phyloP scores from a whole-genome alignment of 192 early-diverging fungal genomes.

The Coemansia sp. region DNA sequence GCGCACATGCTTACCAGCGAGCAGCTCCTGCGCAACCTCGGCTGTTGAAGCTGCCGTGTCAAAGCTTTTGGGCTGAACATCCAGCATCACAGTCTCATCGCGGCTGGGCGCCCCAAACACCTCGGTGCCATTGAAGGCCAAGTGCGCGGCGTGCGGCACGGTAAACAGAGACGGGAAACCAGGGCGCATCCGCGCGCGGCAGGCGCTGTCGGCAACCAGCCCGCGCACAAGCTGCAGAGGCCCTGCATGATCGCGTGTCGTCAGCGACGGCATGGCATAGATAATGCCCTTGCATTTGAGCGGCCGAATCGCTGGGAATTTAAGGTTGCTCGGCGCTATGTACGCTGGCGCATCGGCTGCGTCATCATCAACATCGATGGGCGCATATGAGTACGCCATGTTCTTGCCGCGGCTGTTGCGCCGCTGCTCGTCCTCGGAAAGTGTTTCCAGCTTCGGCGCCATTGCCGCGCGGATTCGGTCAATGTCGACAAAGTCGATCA shows the following conservation, averaged over 20 bases:
- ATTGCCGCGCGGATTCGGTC: constrained; percentile 81
- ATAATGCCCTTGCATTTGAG: constrained; percentile 56
- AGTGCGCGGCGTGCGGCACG: constrained; percentile 62
- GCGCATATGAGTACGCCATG: constrained; percentile 62
- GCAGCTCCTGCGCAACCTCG: constrained; percentile 30
- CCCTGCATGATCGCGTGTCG: constrained; percentile 11
- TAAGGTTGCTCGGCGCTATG: constrained; percentile 59
- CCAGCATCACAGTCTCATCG: constrained; percentile 51
- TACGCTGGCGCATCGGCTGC: constrained; percentile 51
- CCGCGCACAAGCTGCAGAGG: constrained; percentile 55
- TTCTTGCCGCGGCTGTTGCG: constrained; percentile 64
- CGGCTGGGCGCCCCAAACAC: constrained; percentile 82
- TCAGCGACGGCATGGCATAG: constrained; percentile 65
- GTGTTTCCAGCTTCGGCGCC: constrained; percentile 60
- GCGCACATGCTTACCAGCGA: constrained; percentile 26
- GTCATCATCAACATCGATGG: constrained; percentile 28
- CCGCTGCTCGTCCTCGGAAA: constrained; percentile 60
- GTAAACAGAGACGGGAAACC: constrained; percentile 93
- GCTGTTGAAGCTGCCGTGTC: constrained; percentile 10
- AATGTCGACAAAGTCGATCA: constrained; percentile 95
- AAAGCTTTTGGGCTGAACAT: constrained; percentile 16
- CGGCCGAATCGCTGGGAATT: constrained; percentile 69
- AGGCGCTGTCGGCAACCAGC: constrained; percentile 61
- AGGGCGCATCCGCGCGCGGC: constrained; percentile 63
- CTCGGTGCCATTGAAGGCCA: constrained; percentile 78